Conservation (phyloP, 441 rosid species). For the Cnidoscolus chayamansa region DNA sequence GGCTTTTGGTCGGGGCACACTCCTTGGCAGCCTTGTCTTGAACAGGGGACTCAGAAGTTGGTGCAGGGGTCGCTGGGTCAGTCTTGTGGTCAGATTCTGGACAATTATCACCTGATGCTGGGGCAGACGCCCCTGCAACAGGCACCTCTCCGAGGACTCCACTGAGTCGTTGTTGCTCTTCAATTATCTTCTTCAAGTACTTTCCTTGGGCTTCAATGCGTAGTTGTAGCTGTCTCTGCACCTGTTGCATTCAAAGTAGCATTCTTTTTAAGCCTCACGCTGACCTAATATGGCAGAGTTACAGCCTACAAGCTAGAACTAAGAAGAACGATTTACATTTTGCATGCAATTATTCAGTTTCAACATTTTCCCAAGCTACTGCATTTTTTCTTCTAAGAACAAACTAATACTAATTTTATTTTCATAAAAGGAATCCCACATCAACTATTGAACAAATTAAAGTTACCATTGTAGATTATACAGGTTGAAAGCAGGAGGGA, state of each 20-base stretch:
- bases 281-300: neutral
- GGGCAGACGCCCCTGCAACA: slow-evolving; percentile 38
- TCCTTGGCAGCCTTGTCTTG: slow-evolving; percentile 73
- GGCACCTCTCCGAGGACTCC: slow-evolving; percentile 66
- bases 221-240: slow-evolving; percentile 92
- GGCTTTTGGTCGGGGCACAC: slow-evolving; percentile 59
- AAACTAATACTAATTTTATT: neutral
- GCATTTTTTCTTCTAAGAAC: neutral
- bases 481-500: neutral
- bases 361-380: neutral
- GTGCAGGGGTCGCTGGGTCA: slow-evolving; percentile 87
- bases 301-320: neutral
- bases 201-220: slow-evolving; percentile 97
- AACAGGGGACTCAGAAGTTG: slow-evolving; percentile 71
- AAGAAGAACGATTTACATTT: neutral
- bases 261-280: slow-evolving; percentile 10
- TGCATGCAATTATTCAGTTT: neutral
- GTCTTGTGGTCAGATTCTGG: slow-evolving; percentile 63
- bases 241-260: slow-evolving; percentile 45
- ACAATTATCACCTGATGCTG: slow-evolving; percentile 39
- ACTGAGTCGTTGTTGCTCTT: slow-evolving; percentile 89
- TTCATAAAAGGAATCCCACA: neutral
- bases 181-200: slow-evolving; percentile 95
- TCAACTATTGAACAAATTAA: neutral
- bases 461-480: neutral